phyloP scores from a whole-genome alignment of 2,329 filamentous ascomycete species.

The Clonostachys sp. region DNA sequence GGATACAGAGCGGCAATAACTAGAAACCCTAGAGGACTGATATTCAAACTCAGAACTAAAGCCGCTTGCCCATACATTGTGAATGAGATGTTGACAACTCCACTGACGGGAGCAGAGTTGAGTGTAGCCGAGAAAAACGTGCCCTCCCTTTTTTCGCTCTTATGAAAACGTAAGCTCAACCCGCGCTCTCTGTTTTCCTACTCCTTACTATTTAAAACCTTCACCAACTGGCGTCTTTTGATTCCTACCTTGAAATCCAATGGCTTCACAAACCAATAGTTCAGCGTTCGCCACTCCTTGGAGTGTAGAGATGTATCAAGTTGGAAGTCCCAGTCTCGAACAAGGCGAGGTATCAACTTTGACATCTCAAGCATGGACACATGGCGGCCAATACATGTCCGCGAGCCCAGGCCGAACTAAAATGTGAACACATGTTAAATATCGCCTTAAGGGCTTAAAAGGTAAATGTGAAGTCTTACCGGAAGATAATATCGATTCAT shows the following conservation, averaged over 20 bases:
- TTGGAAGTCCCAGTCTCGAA: slow-evolving; percentile 25
- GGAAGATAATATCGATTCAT: slow-evolving; percentile 21
- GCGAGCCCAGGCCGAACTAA: slow-evolving; percentile 32
- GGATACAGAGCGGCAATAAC: too few species aligned
- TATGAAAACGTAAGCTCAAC: too few species aligned
- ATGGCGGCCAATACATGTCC: slow-evolving; percentile 37
- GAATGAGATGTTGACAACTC: too few species aligned
- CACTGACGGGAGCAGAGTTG: too few species aligned
- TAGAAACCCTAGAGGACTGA: too few species aligned
- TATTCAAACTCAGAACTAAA: too few species aligned
- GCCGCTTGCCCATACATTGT: too few species aligned
- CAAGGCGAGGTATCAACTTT: slow-evolving; percentile 31
- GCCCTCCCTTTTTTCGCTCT: too few species aligned
- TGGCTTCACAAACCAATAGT: slow-evolving; percentile 2
- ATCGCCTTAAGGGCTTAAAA: neutral
- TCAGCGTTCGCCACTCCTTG: neutral
- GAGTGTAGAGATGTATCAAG: slow-evolving; percentile 3
- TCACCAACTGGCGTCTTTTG: too few species aligned
- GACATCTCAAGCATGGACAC: slow-evolving; percentile 36
- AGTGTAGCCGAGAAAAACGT: too few species aligned
- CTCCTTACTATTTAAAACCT: too few species aligned
- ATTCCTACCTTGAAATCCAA: neutral
- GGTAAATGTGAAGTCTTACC: slow-evolving; percentile 8
- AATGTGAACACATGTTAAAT: neutral
- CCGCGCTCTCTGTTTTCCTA: too few species aligned